phyloP scores from a whole-genome alignment of 2,329 filamentous ascomycete genomes.

The Myriosclerotinia curreyana region DNA sequence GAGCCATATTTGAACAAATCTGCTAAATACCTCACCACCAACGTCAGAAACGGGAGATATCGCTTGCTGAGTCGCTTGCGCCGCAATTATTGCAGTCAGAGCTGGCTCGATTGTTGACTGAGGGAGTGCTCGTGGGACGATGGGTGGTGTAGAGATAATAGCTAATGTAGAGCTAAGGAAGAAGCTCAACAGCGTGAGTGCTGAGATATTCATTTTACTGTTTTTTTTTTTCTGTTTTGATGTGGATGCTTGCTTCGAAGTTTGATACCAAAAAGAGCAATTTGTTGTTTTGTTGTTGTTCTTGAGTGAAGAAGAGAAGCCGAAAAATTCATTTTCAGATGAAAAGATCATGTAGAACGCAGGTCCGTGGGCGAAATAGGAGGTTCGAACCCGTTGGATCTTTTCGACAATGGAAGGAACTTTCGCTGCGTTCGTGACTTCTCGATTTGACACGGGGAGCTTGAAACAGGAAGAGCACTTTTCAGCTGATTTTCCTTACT shows the following conservation, averaged over 20 bases:
- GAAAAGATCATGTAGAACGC: too few species aligned
- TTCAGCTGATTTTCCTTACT: background rate
- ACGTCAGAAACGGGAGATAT: slow-evolving; percentile 47
- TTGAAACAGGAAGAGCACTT: background rate
- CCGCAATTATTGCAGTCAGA: slow-evolving; percentile 39
- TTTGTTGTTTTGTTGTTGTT: background rate
- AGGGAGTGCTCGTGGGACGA: background rate
- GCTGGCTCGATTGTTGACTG: slow-evolving; percentile 28
- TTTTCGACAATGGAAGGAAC: background rate
- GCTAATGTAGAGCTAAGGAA: slow-evolving; percentile 2
- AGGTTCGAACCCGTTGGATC: background rate
- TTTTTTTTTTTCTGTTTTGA: slow-evolving; percentile 5
- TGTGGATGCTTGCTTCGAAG: background rate
- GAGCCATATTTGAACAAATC: slow-evolving; percentile 59
- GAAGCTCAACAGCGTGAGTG: background rate
- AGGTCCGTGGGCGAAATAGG: too few species aligned
- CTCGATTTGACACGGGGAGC: background rate
- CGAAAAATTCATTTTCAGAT: background rate
- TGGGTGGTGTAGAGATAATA: background rate
- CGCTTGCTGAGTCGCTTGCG: slow-evolving; percentile 47
- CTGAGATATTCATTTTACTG: background rate
- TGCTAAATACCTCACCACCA: slow-evolving; percentile 54
- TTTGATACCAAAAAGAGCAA: slow-evolving; percentile 7
- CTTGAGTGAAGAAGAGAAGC: background rate
- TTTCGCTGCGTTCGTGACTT: background rate